Base-by-base conservation (phyloP, 345 rosid genomes). In the Boechera divaricarpa region DNA sequence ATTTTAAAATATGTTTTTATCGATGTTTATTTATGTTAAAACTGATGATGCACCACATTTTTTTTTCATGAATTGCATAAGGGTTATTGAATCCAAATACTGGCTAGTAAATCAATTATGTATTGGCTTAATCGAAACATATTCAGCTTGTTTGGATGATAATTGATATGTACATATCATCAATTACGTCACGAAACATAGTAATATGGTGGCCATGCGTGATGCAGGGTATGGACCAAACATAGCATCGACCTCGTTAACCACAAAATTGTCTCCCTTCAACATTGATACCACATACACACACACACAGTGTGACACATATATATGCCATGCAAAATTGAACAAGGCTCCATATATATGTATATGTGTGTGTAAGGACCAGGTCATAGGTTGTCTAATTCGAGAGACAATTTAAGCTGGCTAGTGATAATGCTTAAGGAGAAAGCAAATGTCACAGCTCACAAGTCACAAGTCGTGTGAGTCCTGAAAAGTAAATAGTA, bases 201-300 rank as follows among this genome's bases (percentile, higher is more conserved):
- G 59, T 1, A 63, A 70, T 5, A 70, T 63, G 71, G 76, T 55
- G 66, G 26, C 57, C 75, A 77, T 60, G 73, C 28, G 8, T 51
- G 70, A 61, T 69, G 80, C 64, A 76, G 51, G 71, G 70, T 63
- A 16, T 55, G 44, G 45, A 77, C 71, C 76, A 55, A 70, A 70
- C 76, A 77, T 70, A 63, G 52, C 71, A 49, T 63, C 60, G 49
- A 63, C 71, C 76, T 77, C 66, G 76, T 47, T 44, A n/a, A 36
- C 80, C 59, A 77, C 75, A 70, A 63, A 63, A 15, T 18, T 77
- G 80, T 77, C 76, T 63, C 71, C 76, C 76, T 70, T 70, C 52
- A 63, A 77, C 80, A 70, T 45, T 63, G 44, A 70, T 70, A 24
- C 51, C 57, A 53, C 29, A 65, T 21, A 39, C 44, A 60, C 12